phyloP scores from a whole-genome alignment of 2,329 filamentous ascomycete species.

The Exophiala calicioides region DNA sequence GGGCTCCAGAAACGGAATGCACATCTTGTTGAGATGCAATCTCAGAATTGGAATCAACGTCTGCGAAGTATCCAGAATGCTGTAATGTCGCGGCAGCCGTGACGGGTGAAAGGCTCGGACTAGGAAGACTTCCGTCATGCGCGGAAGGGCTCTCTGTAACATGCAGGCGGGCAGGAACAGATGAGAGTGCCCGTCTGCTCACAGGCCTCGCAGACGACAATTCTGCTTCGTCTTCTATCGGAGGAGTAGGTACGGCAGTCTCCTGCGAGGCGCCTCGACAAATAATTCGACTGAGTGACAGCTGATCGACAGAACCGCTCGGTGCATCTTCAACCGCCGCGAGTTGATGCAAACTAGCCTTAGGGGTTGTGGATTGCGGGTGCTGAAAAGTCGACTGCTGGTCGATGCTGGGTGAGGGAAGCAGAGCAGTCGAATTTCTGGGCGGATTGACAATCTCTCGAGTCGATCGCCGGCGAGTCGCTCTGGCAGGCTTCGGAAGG shows the following conservation, averaged over 20 bases:
- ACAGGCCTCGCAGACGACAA: slow-evolving; percentile 41
- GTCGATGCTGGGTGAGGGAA: slow-evolving; percentile 27
- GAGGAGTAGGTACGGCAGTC: slow-evolving; percentile 31
- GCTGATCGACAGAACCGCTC: slow-evolving; percentile 2
- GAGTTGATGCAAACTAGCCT: slow-evolving; percentile 6
- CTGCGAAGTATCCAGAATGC: slow-evolving; percentile 45
- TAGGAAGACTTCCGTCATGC: slow-evolving; percentile 90
- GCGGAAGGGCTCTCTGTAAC: slow-evolving; percentile 68
- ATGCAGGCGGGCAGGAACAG: slow-evolving; percentile 42
- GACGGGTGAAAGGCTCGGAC: slow-evolving; percentile 86
- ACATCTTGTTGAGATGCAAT: slow-evolving; percentile 35
- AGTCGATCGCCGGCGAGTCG: slow-evolving; percentile 4
- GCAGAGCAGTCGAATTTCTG: slow-evolving; percentile 14
- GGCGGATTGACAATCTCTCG: slow-evolving; percentile 6
- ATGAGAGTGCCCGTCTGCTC: slow-evolving; percentile 34
- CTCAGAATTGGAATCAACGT: slow-evolving; percentile 48
- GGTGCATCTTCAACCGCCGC: slow-evolving; percentile 6
- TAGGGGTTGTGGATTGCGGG: slow-evolving; percentile 11
- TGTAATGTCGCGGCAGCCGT: slow-evolving; percentile 71
- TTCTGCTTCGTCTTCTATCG: slow-evolving; percentile 30
- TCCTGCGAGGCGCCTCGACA: slow-evolving; percentile 26
- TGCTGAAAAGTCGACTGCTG: slow-evolving; percentile 18
- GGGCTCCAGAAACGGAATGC: slow-evolving; percentile 2
- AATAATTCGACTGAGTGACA: slow-evolving; percentile 12
- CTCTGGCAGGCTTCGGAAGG: slow-evolving; percentile 10